Base-by-base conservation (phyloP, 2,329 filamentous ascomycete species). In the Neopestalotiopsis rosae region DNA sequence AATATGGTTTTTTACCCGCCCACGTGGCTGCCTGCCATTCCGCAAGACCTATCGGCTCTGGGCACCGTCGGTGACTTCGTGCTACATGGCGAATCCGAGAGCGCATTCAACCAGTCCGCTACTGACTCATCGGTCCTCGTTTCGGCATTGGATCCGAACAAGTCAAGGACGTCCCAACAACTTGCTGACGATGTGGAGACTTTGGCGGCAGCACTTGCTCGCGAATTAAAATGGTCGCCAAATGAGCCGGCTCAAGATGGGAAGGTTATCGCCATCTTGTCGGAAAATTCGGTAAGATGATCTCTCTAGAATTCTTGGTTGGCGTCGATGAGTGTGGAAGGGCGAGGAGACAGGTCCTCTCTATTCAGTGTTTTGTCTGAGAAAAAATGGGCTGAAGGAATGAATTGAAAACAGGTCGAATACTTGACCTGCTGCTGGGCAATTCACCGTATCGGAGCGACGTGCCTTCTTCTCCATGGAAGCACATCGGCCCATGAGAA, bases 1-100 rank as follows among this genome's bases (percentile, higher is more conserved):
- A 24, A 24, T 24, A 67, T 67, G 65, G 61, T 61, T 30, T 67
- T 67, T 34, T 13, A 38, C 13, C 65, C 65, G 42, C 65, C 65
- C 40, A 61, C 65, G 30, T 67, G 65, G 65, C 40, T 67, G 7
- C 52, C 65, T 17, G 49, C 65, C 7, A 59, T 67, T 45, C 9
- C 10, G 40, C 52, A 67, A 28, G 56, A 67, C 34, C 65, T 67
- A 6, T 61, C 65, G 32, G 24, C 9, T 7, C 6, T 61, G 34
- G 65, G 65, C 7, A 61, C 65, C 9, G 42, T 67, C 14, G 42
- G 38, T 5, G 62, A 65, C 42, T 65, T 65, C 52, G 42, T 28
- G n/a, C 62, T 65, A 52, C 62, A 28, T 5, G 62, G 62, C 5
- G 24, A 24, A 24, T 24, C 24, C 24, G 24, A 24, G 24, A 14